Conservation (phyloP, 306 rosid genomes). For the Betula pendula region DNA sequence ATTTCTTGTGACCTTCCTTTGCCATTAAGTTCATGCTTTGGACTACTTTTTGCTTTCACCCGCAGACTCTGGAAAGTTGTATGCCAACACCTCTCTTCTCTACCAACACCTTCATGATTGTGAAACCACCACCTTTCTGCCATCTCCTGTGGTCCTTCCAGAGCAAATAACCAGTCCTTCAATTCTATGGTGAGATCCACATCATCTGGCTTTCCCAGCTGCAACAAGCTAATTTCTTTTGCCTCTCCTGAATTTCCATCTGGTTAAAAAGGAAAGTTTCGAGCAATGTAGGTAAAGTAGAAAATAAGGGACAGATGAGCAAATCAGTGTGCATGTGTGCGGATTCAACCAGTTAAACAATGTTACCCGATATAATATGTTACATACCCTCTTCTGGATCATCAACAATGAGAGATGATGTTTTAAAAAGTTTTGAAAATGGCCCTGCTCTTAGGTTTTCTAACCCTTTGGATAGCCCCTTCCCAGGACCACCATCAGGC, state of each 20-base stretch:
- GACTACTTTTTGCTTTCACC: slow-evolving; percentile 68
- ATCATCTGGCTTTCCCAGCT: slow-evolving; percentile 79
- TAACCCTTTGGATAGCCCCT: slow-evolving; percentile 66
- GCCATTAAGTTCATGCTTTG: slow-evolving; percentile 45
- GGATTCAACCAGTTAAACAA: slow-evolving; percentile 28
- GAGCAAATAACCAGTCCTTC: slow-evolving; percentile 93
- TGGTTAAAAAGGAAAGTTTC: slow-evolving; percentile 28
- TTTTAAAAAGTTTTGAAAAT: slow-evolving; percentile 72
- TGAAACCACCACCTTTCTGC: slow-evolving; percentile 74
- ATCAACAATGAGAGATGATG: slow-evolving; percentile 48
- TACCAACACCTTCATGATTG: slow-evolving; percentile 47
- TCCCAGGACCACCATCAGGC: slow-evolving; percentile 91
- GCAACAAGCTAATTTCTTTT: slow-evolving; percentile 49
- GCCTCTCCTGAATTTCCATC: slow-evolving; percentile 49
- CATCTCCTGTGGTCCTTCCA: slow-evolving; percentile 80
- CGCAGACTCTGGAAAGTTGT: slow-evolving; percentile 61
- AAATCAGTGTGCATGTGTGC: slow-evolving; percentile 18
- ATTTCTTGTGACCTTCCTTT: slow-evolving; percentile 39
- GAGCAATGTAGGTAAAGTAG: neutral
- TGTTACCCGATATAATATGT: slow-evolving; percentile 20
- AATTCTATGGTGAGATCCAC: slow-evolving; percentile 74
- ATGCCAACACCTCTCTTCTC: slow-evolving; percentile 97
- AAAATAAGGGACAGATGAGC: slow-evolving; percentile 2
- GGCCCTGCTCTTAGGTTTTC: slow-evolving; percentile 85
- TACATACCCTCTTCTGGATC: slow-evolving; percentile 60